Base-by-base conservation (phyloP, 1,284 basidiomycete species). In the Phellopilus nigrolimitatus region DNA sequence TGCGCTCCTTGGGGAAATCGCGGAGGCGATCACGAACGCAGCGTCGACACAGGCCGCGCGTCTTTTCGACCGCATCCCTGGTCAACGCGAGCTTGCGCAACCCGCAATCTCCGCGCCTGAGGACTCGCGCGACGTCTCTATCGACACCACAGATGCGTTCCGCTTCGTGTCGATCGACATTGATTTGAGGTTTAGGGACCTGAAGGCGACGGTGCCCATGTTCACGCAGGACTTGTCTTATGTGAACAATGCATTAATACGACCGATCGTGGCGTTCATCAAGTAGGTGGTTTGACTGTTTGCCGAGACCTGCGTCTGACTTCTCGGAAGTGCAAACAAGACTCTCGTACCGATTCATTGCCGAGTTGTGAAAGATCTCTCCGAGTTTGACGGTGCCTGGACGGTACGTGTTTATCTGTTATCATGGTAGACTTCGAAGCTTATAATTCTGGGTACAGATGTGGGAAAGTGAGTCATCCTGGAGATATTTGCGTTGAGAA, bases 261-360 rank as follows among this genome's bases (percentile, higher is more conserved):
- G 97, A 53, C 95, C 97, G 3, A 98, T 99, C 57, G 97, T 99
- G 4, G 95, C 94, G 0, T 99, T 99, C 65, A 97, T 99, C 82
- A 97, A 97, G 90, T 93, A 60, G 57, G 85, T 72, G 1, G 24
- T 13, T 41, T 27, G 22, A 8, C 31, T 31, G 53, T 47, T 9
- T 43, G 30, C 44, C 50, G 13, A 30, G 33, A 36, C 49, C 57
- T 65, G 38, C 66, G 43, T 40, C 19, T 24, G 21, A 41, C 25
- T 47, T 47, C 19, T 40, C 33, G 27, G 4, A 56, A 94, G 91
- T 65, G 87, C 88, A 1, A 95, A 97, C 65, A 82, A 86, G 56
- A 97, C 95, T 0, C 69, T 97, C 57, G 81, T 97, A 2, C 94
- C 94, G 8, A 93, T 97, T 50, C 89, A 86, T 57, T 95, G 91